These are phyloP conservation scores for Lyophyllum shimeji DNA, from an alignment of 768 basidiomycete species.

Conservation along the genomic window DNA sequence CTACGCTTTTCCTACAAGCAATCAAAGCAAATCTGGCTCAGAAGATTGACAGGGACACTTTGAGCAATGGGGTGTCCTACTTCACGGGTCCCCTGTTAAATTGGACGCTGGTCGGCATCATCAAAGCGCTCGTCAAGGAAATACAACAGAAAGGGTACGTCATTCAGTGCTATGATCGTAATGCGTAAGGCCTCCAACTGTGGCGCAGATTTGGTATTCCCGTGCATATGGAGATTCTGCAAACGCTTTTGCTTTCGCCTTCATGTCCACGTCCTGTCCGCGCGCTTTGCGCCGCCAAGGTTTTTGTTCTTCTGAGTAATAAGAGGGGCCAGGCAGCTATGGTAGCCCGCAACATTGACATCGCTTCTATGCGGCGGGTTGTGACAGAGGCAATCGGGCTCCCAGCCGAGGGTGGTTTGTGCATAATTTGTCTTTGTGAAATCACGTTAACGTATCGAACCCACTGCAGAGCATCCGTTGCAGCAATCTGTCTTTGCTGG, in stretches of 20 bases:
- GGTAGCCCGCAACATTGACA: slow-evolving; percentile 20
- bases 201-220: slow-evolving; percentile 43
- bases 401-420: slow-evolving; percentile 34
- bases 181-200: neutral
- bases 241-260: slow-evolving; percentile 61
- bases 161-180: slow-evolving; percentile 12
- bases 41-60: slow-evolving; percentile 64
- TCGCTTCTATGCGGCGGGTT: slow-evolving; percentile 36
- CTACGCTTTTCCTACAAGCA: slow-evolving; percentile 66
- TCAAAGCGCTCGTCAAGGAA: slow-evolving; percentile 62
- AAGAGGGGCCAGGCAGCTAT: slow-evolving; percentile 28
- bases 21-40: slow-evolving; percentile 44
- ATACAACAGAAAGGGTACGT: slow-evolving; percentile 53
- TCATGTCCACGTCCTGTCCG: slow-evolving; percentile 68
- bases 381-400: slow-evolving; percentile 38
- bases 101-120: slow-evolving; percentile 79
- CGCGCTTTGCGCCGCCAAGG: slow-evolving; percentile 56
- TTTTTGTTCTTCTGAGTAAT: slow-evolving; percentile 45
- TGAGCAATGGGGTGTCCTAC: slow-evolving; percentile 77
- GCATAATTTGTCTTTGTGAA: slow-evolving; percentile 3
- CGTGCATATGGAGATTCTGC: slow-evolving; percentile 62
- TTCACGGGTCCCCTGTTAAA: slow-evolving; percentile 71
- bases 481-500: slow-evolving; percentile 12
- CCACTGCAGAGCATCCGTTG: slow-evolving; percentile 6
- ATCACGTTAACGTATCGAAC: slow-evolving; percentile 17